A percentile compares a stretch with the other conserved stretches of the same genome.
Conservation (phyloP, 805 yeast genomes). For the Nakazawaea anatomiae region DNA sequence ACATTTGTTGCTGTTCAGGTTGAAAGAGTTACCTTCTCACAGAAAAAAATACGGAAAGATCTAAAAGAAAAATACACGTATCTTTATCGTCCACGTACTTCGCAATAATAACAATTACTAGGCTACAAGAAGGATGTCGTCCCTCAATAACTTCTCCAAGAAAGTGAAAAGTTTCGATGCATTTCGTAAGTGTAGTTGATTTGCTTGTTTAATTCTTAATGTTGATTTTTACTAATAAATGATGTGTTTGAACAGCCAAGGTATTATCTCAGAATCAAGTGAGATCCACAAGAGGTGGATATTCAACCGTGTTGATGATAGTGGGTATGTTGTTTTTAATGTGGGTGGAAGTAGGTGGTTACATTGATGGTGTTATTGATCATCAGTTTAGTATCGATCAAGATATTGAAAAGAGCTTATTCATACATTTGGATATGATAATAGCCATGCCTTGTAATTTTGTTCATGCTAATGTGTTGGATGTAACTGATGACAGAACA, state of each 20-base stretch:
- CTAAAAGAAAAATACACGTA: background rate
- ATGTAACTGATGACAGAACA: conserved; percentile 69
- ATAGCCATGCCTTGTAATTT: conserved; percentile 81
- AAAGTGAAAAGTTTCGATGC: conserved; percentile 61
- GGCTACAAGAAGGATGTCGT: background rate
- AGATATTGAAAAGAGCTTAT: conserved; percentile 47
- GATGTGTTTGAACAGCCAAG: conserved; percentile 39
- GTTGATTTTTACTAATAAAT: background rate
- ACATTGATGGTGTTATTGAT: conserved; percentile 74
- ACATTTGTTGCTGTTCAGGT: background rate
- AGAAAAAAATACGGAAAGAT: background rate
- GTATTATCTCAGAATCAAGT: conserved; percentile 65
- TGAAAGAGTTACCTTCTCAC: background rate
- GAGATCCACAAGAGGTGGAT: conserved; percentile 72
- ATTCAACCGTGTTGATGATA: conserved; percentile 61
- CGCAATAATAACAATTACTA: background rate
- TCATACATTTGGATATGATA: conserved; percentile 71
- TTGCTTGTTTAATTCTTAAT: background rate
- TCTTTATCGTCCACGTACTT: background rate
- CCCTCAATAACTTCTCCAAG: conserved; percentile 30
- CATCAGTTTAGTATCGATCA: conserved; percentile 74
- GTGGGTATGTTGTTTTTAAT: conserved; percentile 58
- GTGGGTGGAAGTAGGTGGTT: conserved; percentile 84
- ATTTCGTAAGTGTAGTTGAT: conserved; percentile 42
- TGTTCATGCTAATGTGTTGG: conserved; percentile 71